phyloP scores from a whole-genome alignment of 2,329 filamentous ascomycete genomes.

The Shiraia sp. region DNA sequence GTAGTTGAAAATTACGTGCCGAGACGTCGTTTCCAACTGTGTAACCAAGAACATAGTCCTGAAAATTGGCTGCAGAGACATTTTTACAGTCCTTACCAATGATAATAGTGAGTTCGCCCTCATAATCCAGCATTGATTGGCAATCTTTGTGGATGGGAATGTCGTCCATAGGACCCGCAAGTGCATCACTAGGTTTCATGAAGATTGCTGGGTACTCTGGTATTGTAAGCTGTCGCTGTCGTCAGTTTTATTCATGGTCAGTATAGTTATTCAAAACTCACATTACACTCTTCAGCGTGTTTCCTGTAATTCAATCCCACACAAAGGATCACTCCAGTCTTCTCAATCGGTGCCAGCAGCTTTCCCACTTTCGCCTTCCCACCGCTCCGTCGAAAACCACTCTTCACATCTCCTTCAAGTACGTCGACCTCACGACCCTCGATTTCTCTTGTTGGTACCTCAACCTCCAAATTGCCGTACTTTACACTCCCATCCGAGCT shows the following conservation, averaged over 20 bases:
- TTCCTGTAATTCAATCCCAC: constrained; percentile 42
- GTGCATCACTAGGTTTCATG: constrained; percentile 41
- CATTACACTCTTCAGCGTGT: constrained; percentile 40
- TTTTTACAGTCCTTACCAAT: constrained; percentile 41
- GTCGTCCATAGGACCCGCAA: constrained; percentile 35
- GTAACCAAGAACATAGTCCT: constrained; percentile 66
- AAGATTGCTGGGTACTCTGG: constrained; percentile 41
- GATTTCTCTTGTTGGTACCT: constrained; percentile 34
- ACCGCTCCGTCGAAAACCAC: constrained; percentile 35
- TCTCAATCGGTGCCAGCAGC: constrained; percentile 34
- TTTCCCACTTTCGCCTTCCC: constrained; percentile 31
- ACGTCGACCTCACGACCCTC: constrained; percentile 35
- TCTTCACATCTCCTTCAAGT: constrained; percentile 31
- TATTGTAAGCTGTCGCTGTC: constrained; percentile 24
- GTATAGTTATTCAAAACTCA: constrained; percentile 7
- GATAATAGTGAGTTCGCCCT: constrained; percentile 44
- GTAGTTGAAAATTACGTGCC: constrained; percentile 57
- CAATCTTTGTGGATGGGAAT: constrained; percentile 38
- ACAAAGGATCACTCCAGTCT: constrained; percentile 29
- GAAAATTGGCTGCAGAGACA: constrained; percentile 56
- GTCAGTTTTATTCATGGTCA: not conserved
- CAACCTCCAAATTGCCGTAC: constrained; percentile 38
- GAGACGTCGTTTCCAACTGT: constrained; percentile 67
- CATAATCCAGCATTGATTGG: constrained; percentile 42
- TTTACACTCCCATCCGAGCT: constrained; percentile 31